Base-by-base conservation (phyloP, 2,329 filamentous ascomycete species). In the Zymoseptoria passerinii region DNA sequence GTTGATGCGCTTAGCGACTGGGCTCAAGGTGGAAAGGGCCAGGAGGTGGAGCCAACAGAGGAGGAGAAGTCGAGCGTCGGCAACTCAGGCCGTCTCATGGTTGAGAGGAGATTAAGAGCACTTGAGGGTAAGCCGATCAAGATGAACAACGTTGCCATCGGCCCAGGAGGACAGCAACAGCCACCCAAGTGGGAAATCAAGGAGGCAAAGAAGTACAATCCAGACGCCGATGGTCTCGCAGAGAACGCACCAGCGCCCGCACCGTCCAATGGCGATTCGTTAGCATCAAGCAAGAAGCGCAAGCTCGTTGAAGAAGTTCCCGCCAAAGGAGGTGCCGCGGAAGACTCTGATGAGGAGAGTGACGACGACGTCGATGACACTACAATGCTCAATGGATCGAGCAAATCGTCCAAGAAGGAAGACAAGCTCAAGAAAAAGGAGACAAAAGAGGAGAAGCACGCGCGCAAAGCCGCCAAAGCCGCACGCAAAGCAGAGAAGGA, bases 131-230 rank as follows among this genome's bases (percentile, higher is more conserved):
- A 95, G 81, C 89, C 92, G 16, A 77, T 94, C 28, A 83, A 90
- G 66, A 83, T 89, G 64, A 86, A 88, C 74, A 88, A 88, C 65
- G 81, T 88, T 61, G 82, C 83, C 60, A 87, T 92, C 64, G 88
- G 82, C 28, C 89, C 89, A 56, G 87, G 88, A 67, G 88, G 88
- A 61, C 76, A 77, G 48, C 57, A 59, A 52, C 77, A 81, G 28
- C 78, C 82, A 66, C 84, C 86, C 68, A 95, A 95, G 76, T 95
- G 90, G 82, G 89, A 92, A 63, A 81, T 99, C 70, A 95, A 95
- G 78, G 90, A 96, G 75, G 88, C 89, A 9, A 83, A 90, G 72
- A 94, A 92, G 76, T 99, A 99, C 81, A 97, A 97, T 75, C 82
- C 84, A 53, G 92, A 97, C 71, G 94, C 90, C 56, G 94, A 99